Evolutionary conservation across 768 basidiomycete species (phyloP), one percentile per base, ranked within the genome.

Genomic region (Tricholomella constricta): DNA sequence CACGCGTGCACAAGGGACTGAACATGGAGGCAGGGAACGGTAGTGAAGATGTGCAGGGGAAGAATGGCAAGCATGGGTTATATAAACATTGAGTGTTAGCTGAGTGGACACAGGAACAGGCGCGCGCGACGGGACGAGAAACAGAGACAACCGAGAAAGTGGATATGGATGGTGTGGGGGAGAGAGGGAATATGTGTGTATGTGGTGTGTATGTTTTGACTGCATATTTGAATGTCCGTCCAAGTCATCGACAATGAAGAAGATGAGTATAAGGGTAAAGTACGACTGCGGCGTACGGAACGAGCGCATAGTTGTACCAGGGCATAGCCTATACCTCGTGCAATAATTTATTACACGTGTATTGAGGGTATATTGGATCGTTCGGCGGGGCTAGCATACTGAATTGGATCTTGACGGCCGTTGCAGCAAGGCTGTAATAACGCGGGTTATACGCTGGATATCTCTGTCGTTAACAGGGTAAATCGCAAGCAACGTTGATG

Each of bases 141-240:
- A 23, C 45, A 57, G 48, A 38, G 42, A 41, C 40, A 46, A 54
- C 45, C 48, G 22, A 54, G 45, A 57, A 56, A 49, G 27, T 59
- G 56, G 43, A 61, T 63, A 61, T 63, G 59, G 55, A 56, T 58
- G 56, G 48, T 48, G 45, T 45, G 48, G 54, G 62, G 46, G 37
- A 35, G 54, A 56, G 41, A 56, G 57, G 49, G 48, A 52, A n/a
- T 62, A 56, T 45, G 49, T 62, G 20, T 59, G 36, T 47, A 45
- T 58, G 43, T 55, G 48, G 43, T 51, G 54, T 57, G 41, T 57
- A 57, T 52, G 42, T 45, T 53, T 29, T 59, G 58, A 56, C 51
- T 62, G 63, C 61, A 66, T 68, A 56, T 62, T 55, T 55, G 58
- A 62, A 68, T 65, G 66, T 69, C 66, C 66, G 66, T 68, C 66